Conservation (phyloP, 2,329 filamentous ascomycete genomes). For the Cercospora citrullina region DNA sequence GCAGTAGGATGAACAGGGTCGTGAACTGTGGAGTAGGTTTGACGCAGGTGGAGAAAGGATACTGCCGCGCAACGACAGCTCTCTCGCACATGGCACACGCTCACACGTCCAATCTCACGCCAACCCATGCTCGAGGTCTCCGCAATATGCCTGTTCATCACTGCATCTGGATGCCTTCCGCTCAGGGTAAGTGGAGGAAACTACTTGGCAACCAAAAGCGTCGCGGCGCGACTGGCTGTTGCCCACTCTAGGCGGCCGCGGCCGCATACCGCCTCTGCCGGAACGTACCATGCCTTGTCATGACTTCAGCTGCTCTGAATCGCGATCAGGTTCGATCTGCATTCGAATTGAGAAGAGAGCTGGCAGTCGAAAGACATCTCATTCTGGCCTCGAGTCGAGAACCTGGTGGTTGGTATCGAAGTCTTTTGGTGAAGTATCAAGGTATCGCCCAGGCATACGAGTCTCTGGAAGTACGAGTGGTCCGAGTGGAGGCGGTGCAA, state of each 20-base stretch:
- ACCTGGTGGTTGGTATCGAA: conserved; percentile 9
- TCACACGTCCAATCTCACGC: conserved; percentile 11
- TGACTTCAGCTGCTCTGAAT: conserved; percentile 2
- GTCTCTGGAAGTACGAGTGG: not conserved
- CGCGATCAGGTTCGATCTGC: not conserved
- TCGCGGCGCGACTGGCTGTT: conserved; percentile 13
- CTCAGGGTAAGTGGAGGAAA: not conserved
- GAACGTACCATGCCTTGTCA: not conserved
- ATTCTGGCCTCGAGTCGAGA: not conserved
- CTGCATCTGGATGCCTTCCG: not conserved
- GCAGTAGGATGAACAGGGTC: conserved; percentile 6
- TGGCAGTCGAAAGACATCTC: not conserved
- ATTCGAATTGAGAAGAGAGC: not conserved
- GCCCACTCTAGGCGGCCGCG: not conserved
- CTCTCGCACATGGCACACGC: conserved; percentile 8
- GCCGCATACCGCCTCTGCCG: not conserved
- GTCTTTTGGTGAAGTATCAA: conserved; percentile 2
- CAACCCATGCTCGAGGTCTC: conserved; percentile 4
- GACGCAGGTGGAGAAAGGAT: conserved; percentile 14
- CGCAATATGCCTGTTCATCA: conserved; percentile 5
- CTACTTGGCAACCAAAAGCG: conserved; percentile 6
- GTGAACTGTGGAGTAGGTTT: conserved; percentile 19
- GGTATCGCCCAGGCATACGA: not conserved
- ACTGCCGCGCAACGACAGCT: conserved; percentile 2
- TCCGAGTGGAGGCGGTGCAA: not conserved